Conservation (phyloP, 805 yeast species). For the Candida orba region DNA sequence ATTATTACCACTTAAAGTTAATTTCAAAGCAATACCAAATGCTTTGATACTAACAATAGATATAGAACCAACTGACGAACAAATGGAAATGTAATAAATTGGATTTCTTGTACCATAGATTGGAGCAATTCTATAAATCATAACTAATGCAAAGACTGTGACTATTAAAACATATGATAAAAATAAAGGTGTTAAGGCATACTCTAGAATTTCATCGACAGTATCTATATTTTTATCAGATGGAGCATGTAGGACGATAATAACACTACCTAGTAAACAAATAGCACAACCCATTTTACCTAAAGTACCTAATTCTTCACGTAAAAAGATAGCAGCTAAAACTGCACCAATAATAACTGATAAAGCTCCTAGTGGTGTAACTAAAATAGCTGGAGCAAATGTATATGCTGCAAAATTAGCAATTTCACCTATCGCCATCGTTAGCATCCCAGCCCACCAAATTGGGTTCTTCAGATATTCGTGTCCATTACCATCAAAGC, state of each 20-base stretch:
- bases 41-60: conserved; percentile 91
- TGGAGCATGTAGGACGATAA: conserved; percentile 87
- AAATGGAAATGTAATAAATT: conserved; percentile 81
- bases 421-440: conserved; percentile 87
- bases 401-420: conserved; percentile 94
- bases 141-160: conserved; percentile 59
- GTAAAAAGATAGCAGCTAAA: conserved; percentile 74
- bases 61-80: conserved; percentile 85
- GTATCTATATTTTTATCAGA: conserved; percentile 87
- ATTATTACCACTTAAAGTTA: conserved; percentile 77
- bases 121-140: conserved; percentile 82
- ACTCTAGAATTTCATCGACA: conserved; percentile 77
- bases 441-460: conserved; percentile 90
- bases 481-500: conserved; percentile 64
- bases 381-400: conserved; percentile 89
- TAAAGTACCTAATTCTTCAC: conserved; percentile 79
- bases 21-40: conserved; percentile 83
- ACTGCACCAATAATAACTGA: conserved; percentile 90
- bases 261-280: conserved; percentile 80
- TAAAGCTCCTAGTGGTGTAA: conserved; percentile 87
- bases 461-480: conserved; percentile 77
- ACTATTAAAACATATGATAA: conserved; percentile 58
- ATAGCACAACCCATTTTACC: conserved; percentile 93
- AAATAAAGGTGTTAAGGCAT: conserved; percentile 76
- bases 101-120: conserved; percentile 74